Base-by-base conservation (phyloP, 2,329 filamentous ascomycete genomes). In the Microascus cirrosus region DNA sequence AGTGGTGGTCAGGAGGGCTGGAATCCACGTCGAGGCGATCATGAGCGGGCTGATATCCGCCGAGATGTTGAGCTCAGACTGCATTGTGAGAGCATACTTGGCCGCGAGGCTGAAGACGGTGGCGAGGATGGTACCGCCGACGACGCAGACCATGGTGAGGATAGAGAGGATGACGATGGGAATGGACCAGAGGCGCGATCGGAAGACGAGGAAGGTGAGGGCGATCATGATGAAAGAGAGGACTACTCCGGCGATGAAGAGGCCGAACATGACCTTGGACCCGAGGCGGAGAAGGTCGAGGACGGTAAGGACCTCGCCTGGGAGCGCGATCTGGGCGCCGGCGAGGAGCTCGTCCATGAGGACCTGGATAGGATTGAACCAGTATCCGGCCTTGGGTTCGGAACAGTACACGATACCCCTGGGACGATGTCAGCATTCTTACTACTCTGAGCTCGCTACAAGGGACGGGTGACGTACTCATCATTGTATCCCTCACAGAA, bases 11-110 rank as follows among this genome's bases (percentile, higher is more conserved):
- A 86, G 82, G 0, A 77, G 82, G 0, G 84, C 80, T 0, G 86
- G 89, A 32, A 90, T 80, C 92, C 93, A 97, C 86, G 95, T 93
- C 67, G 95, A 95, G 0, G 75, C 87, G 65, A 95, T 82, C 87
- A 95, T 92, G 63, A 83, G 79, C 39, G 69, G 72, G 6, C 91
- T 91, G 36, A 95, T 74, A 2, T 79, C 72, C 2, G 86, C 88
- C 11, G 73, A 69, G 63, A 96, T 91, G 69, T 95, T 94, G 56
- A 96, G 75, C 59, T 89, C 83, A 2, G 80, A 78, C 65, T 88
- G 84, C 4, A 79, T 79, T 24, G 83, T 84, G 64, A 95, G 83
- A 58, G 89, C 89, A 60, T 89, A 84, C 62, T 84, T 81, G 74
- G 95, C 91, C 60, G 92, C 89, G 60, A 89, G 72, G 68, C 89